phyloP scores from a whole-genome alignment of 306 rosid species.

The Vicia sativa region DNA sequence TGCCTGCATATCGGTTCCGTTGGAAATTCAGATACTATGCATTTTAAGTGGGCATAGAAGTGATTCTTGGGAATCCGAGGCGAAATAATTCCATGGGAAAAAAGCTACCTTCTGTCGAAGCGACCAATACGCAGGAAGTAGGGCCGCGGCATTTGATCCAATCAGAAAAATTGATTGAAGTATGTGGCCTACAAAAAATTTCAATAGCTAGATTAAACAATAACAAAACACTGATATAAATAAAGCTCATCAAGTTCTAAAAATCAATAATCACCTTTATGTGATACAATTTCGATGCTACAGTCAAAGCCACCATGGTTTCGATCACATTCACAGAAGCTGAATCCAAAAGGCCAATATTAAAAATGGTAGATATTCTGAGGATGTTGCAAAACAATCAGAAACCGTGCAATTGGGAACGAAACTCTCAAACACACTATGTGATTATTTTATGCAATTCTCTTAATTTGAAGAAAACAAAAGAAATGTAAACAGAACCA shows the following conservation, averaged over 20 bases:
- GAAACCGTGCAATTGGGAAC: constrained; percentile 14
- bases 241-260: constrained; percentile 33
- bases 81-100: constrained; percentile 7
- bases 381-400: constrained; percentile 22
- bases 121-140: constrained; percentile 91
- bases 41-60: too few relatives aligned
- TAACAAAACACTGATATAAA: neutral
- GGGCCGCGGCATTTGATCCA: constrained; percentile 84
- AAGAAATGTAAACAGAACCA: constrained; percentile 27
- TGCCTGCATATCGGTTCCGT: constrained; percentile 60
- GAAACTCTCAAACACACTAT: constrained; percentile 14
- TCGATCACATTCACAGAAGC: constrained; percentile 90
- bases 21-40: neutral
- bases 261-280: constrained; percentile 61
- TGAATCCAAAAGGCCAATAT: constrained; percentile 41
- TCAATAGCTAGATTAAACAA: constrained; percentile 26
- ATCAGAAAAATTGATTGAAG: constrained; percentile 82
- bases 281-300: constrained; percentile 76
- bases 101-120: constrained; percentile 75
- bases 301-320: constrained; percentile 98
- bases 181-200: constrained; percentile 61
- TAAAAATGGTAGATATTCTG: constrained; percentile 15
- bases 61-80: too few relatives aligned
- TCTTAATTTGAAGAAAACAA: constrained; percentile 23
- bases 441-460: constrained; percentile 10